A percentile compares a stretch with the other conserved stretches of the same genome.
phyloP scores from a whole-genome alignment of 2,329 filamentous ascomycete genomes.

The Xylariaceae sp. region DNA sequence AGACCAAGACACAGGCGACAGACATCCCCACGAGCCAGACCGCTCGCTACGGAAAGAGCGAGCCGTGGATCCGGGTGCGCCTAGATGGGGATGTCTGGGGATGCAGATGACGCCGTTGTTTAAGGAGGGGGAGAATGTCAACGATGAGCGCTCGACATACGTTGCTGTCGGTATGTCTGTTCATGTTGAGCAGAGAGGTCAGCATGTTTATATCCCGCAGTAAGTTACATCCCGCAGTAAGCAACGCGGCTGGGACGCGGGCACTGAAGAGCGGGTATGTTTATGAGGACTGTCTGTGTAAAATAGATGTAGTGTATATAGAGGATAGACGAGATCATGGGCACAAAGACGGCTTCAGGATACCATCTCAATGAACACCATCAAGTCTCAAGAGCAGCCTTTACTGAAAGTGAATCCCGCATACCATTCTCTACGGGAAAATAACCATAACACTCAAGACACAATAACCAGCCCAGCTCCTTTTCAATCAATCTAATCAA shows the following conservation, averaged over 20 bases:
- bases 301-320: too few species aligned
- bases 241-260: background rate
- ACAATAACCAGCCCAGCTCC: too few species aligned
- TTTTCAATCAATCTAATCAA: too few species aligned
- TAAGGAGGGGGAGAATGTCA: constrained; percentile 22
- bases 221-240: constrained; percentile 36
- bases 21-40: constrained; percentile 52
- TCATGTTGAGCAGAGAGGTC: constrained; percentile 42
- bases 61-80: constrained; percentile 56
- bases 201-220: constrained; percentile 41
- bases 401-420: too few species aligned
- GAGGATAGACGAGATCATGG: too few species aligned
- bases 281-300: too few species aligned
- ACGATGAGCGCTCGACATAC: constrained; percentile 30
- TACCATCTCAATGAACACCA: too few species aligned
- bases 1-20: constrained; percentile 54
- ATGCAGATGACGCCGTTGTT: constrained; percentile 61
- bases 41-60: constrained; percentile 53
- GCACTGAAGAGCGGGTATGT: too few species aligned
- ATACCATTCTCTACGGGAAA: too few species aligned
- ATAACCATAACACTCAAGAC: too few species aligned
- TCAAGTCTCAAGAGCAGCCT: too few species aligned
- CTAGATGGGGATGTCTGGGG: constrained; percentile 53
- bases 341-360: too few species aligned
- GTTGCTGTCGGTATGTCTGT: constrained; percentile 54